Evolutionary conservation across 2,329 filamentous ascomycete species (phyloP), one percentile per base, ranked within the genome.

Genomic region (Epichloe baconii): DNA sequence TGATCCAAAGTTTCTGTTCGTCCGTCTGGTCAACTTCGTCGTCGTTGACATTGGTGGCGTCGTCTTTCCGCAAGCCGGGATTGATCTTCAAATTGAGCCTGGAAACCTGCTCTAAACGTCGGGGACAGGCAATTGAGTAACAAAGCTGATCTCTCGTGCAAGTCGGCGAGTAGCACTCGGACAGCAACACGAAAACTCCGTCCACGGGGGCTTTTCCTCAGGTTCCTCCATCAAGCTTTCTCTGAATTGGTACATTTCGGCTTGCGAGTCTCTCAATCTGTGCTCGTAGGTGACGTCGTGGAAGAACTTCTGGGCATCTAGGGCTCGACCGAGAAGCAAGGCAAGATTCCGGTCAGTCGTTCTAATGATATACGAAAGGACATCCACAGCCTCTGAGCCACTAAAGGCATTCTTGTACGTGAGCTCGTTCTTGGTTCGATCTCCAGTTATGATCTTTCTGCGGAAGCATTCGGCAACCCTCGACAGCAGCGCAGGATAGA

Each of bases 271-370:
- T 68, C 93, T 86, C 61, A 98, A 73, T 46, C 93, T 81, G 68
- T 98, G 93, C 61, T 96, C 91, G 68, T 98, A 98, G 0, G 91
- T 96, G 48, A 97, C 93, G 75, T 98, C 93, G 71, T 98, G 93
- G 66, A 98, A 98, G 71, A 95, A 96, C 66, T 97, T 97, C 64
- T 98, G 93, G 23, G 93, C 93, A 69, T 98, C 93, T 54, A 98
- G 73, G 42, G 93, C 89, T 64, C 93, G 81, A 55, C 93, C 93
- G 15, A 98, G 74, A 10, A 98, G 79, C 47, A 98, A 74, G 11
- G 93, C 93, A 54, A 98, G 74, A 64, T 98, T 98, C 53, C 93
- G 82, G 68, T 98, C 93, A 0, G 88, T 95, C 1, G 93, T 98
- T 63, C 94, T 86, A 67, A 98, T 97, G 58, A 98, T 97, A 64